Evolutionary conservation across 2,329 filamentous ascomycete species (phyloP).

Genomic region (Epichloe typhina): DNA sequence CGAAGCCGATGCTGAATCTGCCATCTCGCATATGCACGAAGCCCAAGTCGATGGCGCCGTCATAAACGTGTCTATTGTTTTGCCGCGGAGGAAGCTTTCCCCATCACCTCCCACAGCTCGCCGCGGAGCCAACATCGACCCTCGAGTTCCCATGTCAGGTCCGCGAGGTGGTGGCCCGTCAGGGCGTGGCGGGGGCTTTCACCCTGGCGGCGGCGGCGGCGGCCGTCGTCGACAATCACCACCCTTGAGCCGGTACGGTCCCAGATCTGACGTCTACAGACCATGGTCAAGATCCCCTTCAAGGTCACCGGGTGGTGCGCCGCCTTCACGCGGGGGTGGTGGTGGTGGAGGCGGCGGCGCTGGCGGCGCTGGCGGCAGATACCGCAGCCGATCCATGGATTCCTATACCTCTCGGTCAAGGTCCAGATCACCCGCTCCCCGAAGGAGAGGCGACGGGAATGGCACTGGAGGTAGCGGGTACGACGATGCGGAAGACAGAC

Average conservation of each 20-base stretch:
- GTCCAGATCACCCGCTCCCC: slow-evolving; percentile 24
- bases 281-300: slow-evolving; percentile 40
- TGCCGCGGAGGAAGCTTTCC: slow-evolving; percentile 72
- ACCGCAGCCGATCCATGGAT: slow-evolving; percentile 30
- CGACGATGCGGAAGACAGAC: slow-evolving; percentile 13
- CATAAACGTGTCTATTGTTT: slow-evolving; percentile 78
- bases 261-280: slow-evolving; percentile 45
- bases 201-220: slow-evolving; percentile 17
- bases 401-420: slow-evolving; percentile 37
- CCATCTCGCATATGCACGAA: slow-evolving; percentile 96
- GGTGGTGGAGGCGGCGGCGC: too few species aligned
- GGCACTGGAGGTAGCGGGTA: slow-evolving; percentile 17
- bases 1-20: slow-evolving; percentile 68
- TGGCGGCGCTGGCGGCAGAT: too few species aligned
- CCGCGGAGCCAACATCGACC: slow-evolving; percentile 45
- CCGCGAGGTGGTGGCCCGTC: slow-evolving; percentile 19
- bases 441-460: slow-evolving; percentile 18
- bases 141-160: slow-evolving; percentile 23
- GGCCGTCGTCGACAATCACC: slow-evolving; percentile 25
- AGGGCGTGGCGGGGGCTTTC: slow-evolving; percentile 15
- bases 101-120: slow-evolving; percentile 62
- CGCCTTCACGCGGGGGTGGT: slow-evolving; percentile 16
- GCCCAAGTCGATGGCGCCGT: slow-evolving; percentile 77
- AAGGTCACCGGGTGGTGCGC: slow-evolving; percentile 28
- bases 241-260: slow-evolving; percentile 23